Evolutionary conservation across 2,329 filamentous ascomycete genomes (phyloP).

Genomic region (Setomelanomma holmii): DNA sequence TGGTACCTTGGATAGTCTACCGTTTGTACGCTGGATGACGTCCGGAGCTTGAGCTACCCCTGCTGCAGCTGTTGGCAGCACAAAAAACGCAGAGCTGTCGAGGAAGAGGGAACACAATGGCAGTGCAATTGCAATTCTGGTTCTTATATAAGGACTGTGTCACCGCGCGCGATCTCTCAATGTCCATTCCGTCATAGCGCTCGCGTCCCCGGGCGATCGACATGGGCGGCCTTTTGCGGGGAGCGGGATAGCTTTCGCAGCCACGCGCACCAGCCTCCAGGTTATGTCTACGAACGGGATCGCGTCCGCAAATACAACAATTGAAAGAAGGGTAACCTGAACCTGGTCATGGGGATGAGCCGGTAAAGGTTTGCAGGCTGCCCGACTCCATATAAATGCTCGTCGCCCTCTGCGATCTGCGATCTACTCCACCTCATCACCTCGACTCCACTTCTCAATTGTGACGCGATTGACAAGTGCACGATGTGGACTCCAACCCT

Average conservation of each 20-base stretch:
- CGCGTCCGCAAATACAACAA: not conserved
- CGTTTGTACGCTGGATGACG: slow-evolving; percentile 6
- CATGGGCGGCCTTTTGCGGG: slow-evolving; percentile 32
- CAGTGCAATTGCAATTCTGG: too few species aligned
- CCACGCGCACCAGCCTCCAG: slow-evolving; percentile 16
- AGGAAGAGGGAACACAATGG: too few species aligned
- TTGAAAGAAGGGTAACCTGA: slow-evolving; percentile 17
- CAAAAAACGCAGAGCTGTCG: not conserved
- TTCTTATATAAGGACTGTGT: too few species aligned
- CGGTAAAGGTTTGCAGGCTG: slow-evolving; percentile 20
- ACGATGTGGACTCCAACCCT: slow-evolving; percentile 35
- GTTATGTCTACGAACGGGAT: slow-evolving; percentile 1
- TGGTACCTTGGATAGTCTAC: not conserved
- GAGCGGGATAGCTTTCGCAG: slow-evolving; percentile 19
- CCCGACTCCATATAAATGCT: slow-evolving; percentile 21
- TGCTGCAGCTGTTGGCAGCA: not conserved
- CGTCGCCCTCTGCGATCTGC: slow-evolving; percentile 12
- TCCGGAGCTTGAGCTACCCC: slow-evolving; percentile 10
- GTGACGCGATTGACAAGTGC: slow-evolving; percentile 23
- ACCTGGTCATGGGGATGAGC: slow-evolving; percentile 20
- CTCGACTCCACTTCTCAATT: slow-evolving; percentile 22
- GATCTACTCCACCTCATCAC: slow-evolving; percentile 18
- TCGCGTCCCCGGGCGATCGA: slow-evolving; percentile 34
- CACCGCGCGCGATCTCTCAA: slow-evolving; percentile 8
- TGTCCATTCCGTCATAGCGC: slow-evolving; percentile 25